Evolutionary conservation across 768 basidiomycete genomes (phyloP).

Genomic region (Naganishia onofrii): DNA sequence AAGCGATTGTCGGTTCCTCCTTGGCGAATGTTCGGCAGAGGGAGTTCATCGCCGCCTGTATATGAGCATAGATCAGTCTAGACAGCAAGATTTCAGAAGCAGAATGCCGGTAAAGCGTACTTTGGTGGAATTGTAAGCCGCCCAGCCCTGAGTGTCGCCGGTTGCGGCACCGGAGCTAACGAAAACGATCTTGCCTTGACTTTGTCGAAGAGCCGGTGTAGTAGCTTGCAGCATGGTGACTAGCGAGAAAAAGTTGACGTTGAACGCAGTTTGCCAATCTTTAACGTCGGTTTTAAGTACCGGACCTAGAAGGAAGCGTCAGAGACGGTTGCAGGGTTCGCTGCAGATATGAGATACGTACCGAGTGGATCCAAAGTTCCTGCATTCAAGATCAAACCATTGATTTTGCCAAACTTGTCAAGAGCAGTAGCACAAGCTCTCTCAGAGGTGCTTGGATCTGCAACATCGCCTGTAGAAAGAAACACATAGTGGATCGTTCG

Average conservation of each 20-base stretch:
- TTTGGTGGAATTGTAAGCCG: constrained; percentile 47
- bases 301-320: constrained; percentile 51
- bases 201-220: constrained; percentile 66
- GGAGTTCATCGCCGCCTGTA: constrained; percentile 85
- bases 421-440: constrained; percentile 60
- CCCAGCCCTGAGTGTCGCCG: constrained; percentile 69
- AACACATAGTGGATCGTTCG: not conserved
- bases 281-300: constrained; percentile 36
- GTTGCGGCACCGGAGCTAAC: constrained; percentile 81
- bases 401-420: constrained; percentile 64
- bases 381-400: constrained; percentile 82
- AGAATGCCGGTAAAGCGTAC: not conserved
- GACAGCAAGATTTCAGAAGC: not conserved
- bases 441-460: constrained; percentile 41
- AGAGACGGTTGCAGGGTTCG: constrained; percentile 54
- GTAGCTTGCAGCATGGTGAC: constrained; percentile 66
- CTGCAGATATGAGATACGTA: constrained; percentile 56
- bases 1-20: constrained; percentile 74
- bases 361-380: constrained; percentile 70
- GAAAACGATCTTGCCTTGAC: constrained; percentile 63
- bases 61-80: not conserved
- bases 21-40: constrained; percentile 78
- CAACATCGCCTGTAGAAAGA: constrained; percentile 61
- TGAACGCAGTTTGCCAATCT: constrained; percentile 56
- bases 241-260: constrained; percentile 84